Base-by-base conservation (phyloP, 2,329 filamentous ascomycete genomes). In the Claviceps humidiphila region DNA sequence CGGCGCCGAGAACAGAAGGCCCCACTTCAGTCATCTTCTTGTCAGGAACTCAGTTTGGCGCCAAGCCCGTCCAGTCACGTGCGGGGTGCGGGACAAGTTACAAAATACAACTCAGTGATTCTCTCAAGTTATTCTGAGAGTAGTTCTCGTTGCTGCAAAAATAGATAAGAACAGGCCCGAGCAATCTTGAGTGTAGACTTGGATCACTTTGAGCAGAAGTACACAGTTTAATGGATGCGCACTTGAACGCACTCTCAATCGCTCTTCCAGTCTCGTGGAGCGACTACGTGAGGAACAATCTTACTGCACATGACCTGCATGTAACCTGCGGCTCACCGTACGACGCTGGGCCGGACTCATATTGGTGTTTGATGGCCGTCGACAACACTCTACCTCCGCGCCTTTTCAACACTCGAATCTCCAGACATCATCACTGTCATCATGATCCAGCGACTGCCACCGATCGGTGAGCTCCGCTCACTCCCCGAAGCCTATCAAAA, bases 401-500 rank as follows among this genome's bases (percentile, higher is more conserved):
- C 20, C 7, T 24, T 6, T 41, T 49, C 26, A 34, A 34, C 30
- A 34, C 9, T 30, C 47, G 14, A 17, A 17, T 5, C 47, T 2
- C 16, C 30, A 14, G 45, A 17, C 14, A 4, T 46, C 4, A 34
- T 8, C 44, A 20, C 5, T 37, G 9, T 17, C 26, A 16, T 44
- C 51, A 64, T 64, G 59, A 40, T 58, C 14, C 51, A 54, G 38
- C 53, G 55, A 30, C 60, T 93, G 6, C 86, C 86, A 13, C 64
- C 74, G 30, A 72, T 84, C 60, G 64, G 71, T 46, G 68, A 70
- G 14, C 71, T 94, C 41, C 70, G 75, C 26, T 68, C 70, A 47
- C 75, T 84, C 48, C 64, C 81, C 17, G 74, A 79, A 34, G 61
- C 72, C 30, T 70, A 76, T 20, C 76, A 85, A 52, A 74, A 73